Conservation (phyloP, 2,329 filamentous ascomycete species). For the Xylariaceae sp. region DNA sequence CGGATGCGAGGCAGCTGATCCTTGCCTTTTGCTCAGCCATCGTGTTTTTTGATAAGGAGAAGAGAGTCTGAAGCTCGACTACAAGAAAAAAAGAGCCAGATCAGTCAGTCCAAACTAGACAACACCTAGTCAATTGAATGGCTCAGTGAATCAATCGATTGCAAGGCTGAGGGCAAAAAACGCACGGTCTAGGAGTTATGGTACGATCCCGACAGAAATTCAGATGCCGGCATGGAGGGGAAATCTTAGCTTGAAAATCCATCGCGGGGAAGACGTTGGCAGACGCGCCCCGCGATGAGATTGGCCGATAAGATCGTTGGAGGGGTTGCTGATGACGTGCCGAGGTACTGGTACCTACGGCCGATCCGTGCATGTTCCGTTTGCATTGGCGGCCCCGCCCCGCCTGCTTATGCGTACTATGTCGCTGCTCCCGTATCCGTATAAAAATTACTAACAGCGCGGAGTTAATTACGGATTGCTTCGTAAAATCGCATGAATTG, state of each 20-base stretch:
- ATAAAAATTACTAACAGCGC: too few species aligned
- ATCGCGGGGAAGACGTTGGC: constrained; percentile 10
- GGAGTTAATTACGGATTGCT: too few species aligned
- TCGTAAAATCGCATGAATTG: too few species aligned
- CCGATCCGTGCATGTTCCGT: not conserved
- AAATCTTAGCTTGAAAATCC: constrained; percentile 12
- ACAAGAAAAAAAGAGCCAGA: too few species aligned
- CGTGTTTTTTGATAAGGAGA: not conserved
- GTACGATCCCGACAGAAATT: not conserved
- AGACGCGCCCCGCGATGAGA: constrained; percentile 10
- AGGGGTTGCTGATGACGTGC: not conserved
- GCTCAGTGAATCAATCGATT: not conserved
- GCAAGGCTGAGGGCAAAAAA: constrained; percentile 1
- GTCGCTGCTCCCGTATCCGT: too few species aligned
- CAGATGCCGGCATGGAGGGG: constrained; percentile 8
- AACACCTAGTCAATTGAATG: not conserved
- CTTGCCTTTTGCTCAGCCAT: constrained; percentile 19
- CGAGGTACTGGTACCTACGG: not conserved
- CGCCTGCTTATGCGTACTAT: too few species aligned
- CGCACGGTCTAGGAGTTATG: not conserved
- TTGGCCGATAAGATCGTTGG: not conserved
- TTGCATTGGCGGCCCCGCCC: not conserved
- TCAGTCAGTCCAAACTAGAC: too few species aligned
- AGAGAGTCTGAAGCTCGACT: not conserved
- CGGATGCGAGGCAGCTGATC: constrained; percentile 21